phyloP scores from a whole-genome alignment of 192 early-diverging fungal genomes.

The Mortierella alpina region DNA sequence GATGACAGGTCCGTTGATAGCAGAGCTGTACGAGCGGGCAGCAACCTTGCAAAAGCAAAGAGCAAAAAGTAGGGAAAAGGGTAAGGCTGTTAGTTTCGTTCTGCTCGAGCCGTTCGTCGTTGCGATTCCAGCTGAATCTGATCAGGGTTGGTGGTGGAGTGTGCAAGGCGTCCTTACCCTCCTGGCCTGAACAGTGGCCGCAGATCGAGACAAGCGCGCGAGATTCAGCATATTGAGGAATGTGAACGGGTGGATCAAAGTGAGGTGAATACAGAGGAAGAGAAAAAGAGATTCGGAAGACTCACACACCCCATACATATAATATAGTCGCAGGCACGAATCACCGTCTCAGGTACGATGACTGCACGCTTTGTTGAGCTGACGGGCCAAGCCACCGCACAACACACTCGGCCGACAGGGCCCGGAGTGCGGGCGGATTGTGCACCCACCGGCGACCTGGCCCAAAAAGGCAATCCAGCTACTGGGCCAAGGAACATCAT shows the following conservation, averaged over 20 bases:
- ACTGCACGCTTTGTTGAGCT: no score
- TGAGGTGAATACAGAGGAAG: constrained; percentile 15
- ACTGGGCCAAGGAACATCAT: constrained; percentile 5
- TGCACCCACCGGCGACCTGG: not conserved
- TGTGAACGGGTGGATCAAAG: not conserved
- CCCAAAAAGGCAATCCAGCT: constrained; percentile 23
- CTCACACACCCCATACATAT: no score
- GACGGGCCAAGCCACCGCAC: no score
- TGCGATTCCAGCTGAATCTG: no score
- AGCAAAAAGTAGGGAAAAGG: not conserved
- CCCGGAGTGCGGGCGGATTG: not conserved
- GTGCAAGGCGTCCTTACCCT: constrained; percentile 16
- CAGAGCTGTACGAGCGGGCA: constrained; percentile 40
- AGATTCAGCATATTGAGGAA: constrained; percentile 41
- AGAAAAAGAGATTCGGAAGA: not conserved
- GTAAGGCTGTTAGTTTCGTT: not conserved
- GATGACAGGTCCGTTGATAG: constrained; percentile 87
- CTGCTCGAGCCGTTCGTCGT: no score
- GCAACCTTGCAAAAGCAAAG: constrained; percentile 8
- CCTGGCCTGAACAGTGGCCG: constrained; percentile 26
- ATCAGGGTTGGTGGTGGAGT: no score
- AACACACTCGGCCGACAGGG: not conserved
- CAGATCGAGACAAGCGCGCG: constrained; percentile 47
- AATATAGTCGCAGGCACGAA: no score
- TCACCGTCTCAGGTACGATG: no score